Evolutionary conservation across 495 filamentous ascomycete genomes (phyloP).

Genomic region (Elaphomyces granulatus): DNA sequence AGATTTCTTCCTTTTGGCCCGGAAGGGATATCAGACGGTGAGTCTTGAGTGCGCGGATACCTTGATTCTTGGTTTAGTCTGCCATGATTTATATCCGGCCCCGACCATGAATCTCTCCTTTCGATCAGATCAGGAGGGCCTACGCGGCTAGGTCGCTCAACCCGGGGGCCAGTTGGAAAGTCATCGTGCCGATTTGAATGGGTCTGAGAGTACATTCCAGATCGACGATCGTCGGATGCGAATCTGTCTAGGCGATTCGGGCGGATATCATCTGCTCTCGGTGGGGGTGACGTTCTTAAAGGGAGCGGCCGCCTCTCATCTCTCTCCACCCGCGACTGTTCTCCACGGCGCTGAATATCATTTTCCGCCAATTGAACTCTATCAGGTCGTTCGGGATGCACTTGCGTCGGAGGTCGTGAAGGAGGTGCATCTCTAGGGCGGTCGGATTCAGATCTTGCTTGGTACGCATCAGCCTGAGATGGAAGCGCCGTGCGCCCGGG

Average conservation of each 20-base stretch:
- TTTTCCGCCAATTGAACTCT: slow-evolving; percentile 9
- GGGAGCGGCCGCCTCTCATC: slow-evolving; percentile 23
- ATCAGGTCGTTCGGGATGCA: slow-evolving; percentile 23
- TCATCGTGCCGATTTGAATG: slow-evolving; percentile 19
- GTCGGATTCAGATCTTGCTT: slow-evolving; percentile 10
- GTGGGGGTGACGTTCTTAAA: slow-evolving; percentile 17
- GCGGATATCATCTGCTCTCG: slow-evolving; percentile 13
- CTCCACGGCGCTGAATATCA: slow-evolving; percentile 23
- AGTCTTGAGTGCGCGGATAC: slow-evolving; percentile 31
- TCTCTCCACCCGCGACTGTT: slow-evolving; percentile 20
- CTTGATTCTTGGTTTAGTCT: slow-evolving; percentile 32
- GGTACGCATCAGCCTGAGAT: slow-evolving; percentile 15
- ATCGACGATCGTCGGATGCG: slow-evolving; percentile 21
- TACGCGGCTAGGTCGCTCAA: slow-evolving; percentile 16
- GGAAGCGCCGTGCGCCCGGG: slow-evolving; percentile 19
- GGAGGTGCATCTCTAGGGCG: slow-evolving; percentile 5
- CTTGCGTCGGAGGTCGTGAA: slow-evolving; percentile 13
- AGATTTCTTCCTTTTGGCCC: slow-evolving; percentile 46
- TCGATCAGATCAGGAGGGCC: slow-evolving; percentile 13
- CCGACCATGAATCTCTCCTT: slow-evolving; percentile 13
- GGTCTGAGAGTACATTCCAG: slow-evolving; percentile 12
- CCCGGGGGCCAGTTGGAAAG: slow-evolving; percentile 27
- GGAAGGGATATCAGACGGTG: slow-evolving; percentile 46
- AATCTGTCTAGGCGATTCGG: slow-evolving; percentile 28
- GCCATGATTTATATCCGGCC: slow-evolving; percentile 39